phyloP scores from a whole-genome alignment of 2,329 filamentous ascomycete genomes.

The Botrytis elliptica region DNA sequence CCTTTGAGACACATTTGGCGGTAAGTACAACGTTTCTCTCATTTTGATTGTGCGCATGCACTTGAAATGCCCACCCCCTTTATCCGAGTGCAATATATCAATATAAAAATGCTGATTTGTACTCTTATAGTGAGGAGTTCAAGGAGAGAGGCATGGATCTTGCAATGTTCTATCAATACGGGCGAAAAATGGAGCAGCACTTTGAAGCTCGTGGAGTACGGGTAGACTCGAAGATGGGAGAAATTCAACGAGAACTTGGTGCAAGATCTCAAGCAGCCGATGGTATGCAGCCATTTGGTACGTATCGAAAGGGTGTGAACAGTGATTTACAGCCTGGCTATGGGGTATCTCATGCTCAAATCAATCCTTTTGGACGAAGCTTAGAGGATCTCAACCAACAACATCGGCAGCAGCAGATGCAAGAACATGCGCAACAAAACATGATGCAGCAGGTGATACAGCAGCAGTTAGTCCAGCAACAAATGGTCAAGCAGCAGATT shows the following conservation, averaged over 20 bases:
- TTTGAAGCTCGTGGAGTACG: slow-evolving; percentile 1
- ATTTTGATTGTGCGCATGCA: neutral
- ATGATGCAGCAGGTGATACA: neutral
- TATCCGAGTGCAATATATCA: neutral
- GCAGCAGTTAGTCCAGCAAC: neutral
- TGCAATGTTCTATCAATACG: neutral
- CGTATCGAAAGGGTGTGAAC: neutral
- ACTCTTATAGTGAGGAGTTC: slow-evolving; percentile 8
- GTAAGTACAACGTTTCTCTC: neutral
- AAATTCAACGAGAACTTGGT: slow-evolving; percentile 9
- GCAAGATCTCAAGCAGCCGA: slow-evolving; percentile 13
- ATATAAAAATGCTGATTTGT: neutral
- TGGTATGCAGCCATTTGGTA: slow-evolving; percentile 17
- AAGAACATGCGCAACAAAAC: neutral
- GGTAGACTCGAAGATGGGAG: slow-evolving; percentile 10
- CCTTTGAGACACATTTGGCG: slow-evolving; percentile 17
- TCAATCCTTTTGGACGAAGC: neutral
- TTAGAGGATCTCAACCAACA: neutral
- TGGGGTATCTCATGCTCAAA: neutral
- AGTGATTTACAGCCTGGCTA: neutral
- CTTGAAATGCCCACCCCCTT: neutral
- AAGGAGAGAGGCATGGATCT: slow-evolving; percentile 15
- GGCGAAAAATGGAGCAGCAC: slow-evolving; percentile 12
- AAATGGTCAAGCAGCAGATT: neutral
- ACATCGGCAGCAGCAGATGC: neutral